Base-by-base conservation (phyloP, 768 basidiomycete genomes). In the Tephrocybe rancida region DNA sequence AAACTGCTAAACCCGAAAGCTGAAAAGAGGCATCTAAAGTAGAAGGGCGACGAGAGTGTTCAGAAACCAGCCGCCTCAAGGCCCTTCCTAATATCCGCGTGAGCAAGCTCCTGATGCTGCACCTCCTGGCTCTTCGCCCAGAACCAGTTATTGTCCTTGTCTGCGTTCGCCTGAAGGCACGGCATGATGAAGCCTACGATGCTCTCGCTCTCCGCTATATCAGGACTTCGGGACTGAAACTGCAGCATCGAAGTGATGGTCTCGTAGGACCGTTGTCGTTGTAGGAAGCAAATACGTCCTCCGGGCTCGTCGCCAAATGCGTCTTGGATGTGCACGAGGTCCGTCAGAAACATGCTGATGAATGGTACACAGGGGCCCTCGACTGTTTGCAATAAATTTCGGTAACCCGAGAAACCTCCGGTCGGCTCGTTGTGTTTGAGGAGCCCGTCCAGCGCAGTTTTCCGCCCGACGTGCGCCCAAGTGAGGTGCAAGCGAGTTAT, bases 31-130 rank as follows among this genome's bases (percentile, higher is more conserved):
- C 14, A n/a, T 27, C 30, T 30, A 47, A 24, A 25, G 29, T 3
- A 21, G 19, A 24, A 35, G 35, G 38, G n/a, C 25, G 16, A 19
- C 22, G 42, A 27, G 44, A 24, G 13, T 21, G 35, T 9, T 57
- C 66, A 87, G 62, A 89, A 88, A 7, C 86, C 86, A 43, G 86
- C 85, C 25, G 80, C 81, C 67, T 86, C 84, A 37, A 88, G 67
- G n/a, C 84, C 84, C 62, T 78, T 84, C 59, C 84, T 73, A 51
- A 87, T 84, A 63, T 88, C 84, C 26, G 82, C 83, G 65, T 86
- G 78, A 25, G 79, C 76, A 39, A 83, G 59, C 67, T 88, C 86
- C 24, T 72, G 67, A 44, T 79, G 77, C 67, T 82, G 82, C 38
- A 87, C 71, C 53, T 86, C 85, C 60, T 82, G 75, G 61, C 84